These are phyloP conservation scores for Sphaerostilbella broomeana DNA, from an alignment of 2,329 filamentous ascomycete species.

Conservation along the genomic window DNA sequence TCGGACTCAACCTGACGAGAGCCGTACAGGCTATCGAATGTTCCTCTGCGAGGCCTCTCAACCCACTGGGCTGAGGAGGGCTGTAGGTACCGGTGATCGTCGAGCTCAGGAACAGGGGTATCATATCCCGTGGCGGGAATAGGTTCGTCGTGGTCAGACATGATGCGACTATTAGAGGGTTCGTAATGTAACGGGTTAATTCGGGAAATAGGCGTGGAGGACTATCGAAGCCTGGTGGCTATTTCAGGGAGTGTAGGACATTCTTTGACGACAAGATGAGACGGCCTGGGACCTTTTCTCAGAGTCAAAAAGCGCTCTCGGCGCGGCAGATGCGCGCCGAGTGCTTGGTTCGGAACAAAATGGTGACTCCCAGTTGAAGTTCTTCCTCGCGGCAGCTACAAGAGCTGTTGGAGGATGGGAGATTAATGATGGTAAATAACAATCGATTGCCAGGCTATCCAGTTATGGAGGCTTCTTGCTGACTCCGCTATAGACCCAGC, in stretches of 20 bases:
- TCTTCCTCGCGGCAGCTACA: conserved; percentile 1
- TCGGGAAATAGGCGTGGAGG: conserved; percentile 9
- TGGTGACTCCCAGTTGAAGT: conserved; percentile 12
- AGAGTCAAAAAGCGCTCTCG: conserved; percentile 26
- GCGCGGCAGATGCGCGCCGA: conserved; percentile 34
- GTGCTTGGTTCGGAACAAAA: conserved; percentile 25
- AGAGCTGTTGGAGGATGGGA: not conserved
- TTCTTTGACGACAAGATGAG: conserved; percentile 18
- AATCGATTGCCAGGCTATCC: conserved; percentile 10
- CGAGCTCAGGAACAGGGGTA: conserved; percentile 71
- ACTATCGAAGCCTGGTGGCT: conserved; percentile 15
- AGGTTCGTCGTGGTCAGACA: conserved; percentile 62
- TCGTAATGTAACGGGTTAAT: conserved; percentile 2
- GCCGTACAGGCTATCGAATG: conserved; percentile 63
- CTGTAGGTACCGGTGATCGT: conserved; percentile 80
- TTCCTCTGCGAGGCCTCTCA: conserved; percentile 60
- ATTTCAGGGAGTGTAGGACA: conserved; percentile 29
- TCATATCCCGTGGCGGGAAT: conserved; percentile 58
- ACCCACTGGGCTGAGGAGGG: conserved; percentile 52
- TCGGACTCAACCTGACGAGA: conserved; percentile 40
- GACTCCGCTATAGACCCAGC: conserved; percentile 93
- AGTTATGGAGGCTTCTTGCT: conserved; percentile 98
- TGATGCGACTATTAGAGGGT: conserved; percentile 30
- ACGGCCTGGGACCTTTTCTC: conserved; percentile 2
- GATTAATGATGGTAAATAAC: conserved; percentile 4